Percentiles rank a stretch among this genome's conserved stretches.
These are phyloP conservation scores for Aspergillus quadrilineatus DNA, from an alignment of 2,329 filamentous ascomycete genomes.

Conservation along the genomic window DNA sequence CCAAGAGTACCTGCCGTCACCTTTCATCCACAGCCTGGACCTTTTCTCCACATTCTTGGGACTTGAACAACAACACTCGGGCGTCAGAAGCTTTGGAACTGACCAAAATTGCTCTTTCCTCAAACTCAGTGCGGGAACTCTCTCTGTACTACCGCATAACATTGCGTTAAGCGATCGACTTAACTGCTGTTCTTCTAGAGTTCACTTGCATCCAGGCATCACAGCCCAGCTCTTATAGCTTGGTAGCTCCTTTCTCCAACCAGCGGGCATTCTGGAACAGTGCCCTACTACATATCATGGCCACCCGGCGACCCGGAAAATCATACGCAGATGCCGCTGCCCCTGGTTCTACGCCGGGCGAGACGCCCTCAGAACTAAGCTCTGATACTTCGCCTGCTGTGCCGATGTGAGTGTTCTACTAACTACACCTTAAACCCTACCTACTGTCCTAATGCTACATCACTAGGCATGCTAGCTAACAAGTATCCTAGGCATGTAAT, in stretches of 20 bases:
- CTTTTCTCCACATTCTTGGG: slow-evolving; percentile 1
- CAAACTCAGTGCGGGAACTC: background rate
- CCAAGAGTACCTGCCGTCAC: background rate
- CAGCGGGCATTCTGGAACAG: background rate
- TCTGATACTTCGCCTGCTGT: slow-evolving; percentile 81
- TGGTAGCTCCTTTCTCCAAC: background rate
- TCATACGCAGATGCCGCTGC: slow-evolving; percentile 30
- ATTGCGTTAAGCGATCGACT: background rate
- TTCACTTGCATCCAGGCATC: background rate
- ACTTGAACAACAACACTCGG: background rate
- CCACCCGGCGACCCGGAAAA: slow-evolving; percentile 31
- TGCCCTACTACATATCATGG: slow-evolving; percentile 24
- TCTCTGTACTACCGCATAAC: background rate
- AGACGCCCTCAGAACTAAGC: slow-evolving; percentile 48
- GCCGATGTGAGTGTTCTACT: slow-evolving; percentile 61
- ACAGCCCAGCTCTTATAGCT: background rate
- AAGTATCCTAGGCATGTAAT: slow-evolving; percentile 65
- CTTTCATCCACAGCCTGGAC: slow-evolving; percentile 1
- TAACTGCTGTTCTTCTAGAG: too few species aligned
- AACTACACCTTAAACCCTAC: background rate
- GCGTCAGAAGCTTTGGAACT: background rate
- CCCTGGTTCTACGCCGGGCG: slow-evolving; percentile 27
- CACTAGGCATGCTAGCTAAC: background rate
- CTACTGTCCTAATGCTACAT: background rate
- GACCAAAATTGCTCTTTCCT: background rate